Conservation (phyloP, 2,329 filamentous ascomycete genomes). For the Aureobasidium sp. region DNA sequence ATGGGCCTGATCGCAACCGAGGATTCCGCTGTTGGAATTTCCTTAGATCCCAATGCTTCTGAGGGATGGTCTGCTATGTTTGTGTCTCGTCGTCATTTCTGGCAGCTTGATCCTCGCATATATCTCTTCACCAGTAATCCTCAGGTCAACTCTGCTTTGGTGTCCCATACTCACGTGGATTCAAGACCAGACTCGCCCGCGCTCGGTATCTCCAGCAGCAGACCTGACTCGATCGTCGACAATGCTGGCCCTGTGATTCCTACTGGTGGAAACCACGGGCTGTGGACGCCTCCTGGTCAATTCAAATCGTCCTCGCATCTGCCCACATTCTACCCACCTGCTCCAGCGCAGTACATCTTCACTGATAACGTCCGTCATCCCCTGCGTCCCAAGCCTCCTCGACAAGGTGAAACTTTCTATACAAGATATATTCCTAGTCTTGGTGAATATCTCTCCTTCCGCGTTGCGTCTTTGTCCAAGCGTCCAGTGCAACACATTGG, state of each 20-base stretch:
- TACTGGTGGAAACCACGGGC: slow-evolving; percentile 14
- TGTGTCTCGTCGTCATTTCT: slow-evolving; percentile 71
- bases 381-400: slow-evolving; percentile 75
- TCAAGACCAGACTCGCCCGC: slow-evolving; percentile 13
- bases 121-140: slow-evolving; percentile 76
- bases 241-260: neutral
- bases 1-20: slow-evolving; percentile 78
- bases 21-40: slow-evolving; percentile 63
- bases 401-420: slow-evolving; percentile 88
- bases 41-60: slow-evolving; percentile 43
- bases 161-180: slow-evolving; percentile 27
- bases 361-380: slow-evolving; percentile 78
- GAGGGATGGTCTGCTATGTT: slow-evolving; percentile 75
- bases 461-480: slow-evolving; percentile 64
- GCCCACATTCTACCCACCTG: slow-evolving; percentile 82
- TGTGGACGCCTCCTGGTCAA: slow-evolving; percentile 46
- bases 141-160: slow-evolving; percentile 22
- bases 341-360: slow-evolving; percentile 70
- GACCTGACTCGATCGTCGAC: neutral
- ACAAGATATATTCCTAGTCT: slow-evolving; percentile 75
- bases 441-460: slow-evolving; percentile 78
- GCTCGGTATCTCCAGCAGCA: neutral
- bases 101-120: slow-evolving; percentile 80
- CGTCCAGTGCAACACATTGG: slow-evolving; percentile 57
- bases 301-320: slow-evolving; percentile 78